phyloP scores from a whole-genome alignment of 306 rosid genomes.

The Hippophae tibetana region DNA sequence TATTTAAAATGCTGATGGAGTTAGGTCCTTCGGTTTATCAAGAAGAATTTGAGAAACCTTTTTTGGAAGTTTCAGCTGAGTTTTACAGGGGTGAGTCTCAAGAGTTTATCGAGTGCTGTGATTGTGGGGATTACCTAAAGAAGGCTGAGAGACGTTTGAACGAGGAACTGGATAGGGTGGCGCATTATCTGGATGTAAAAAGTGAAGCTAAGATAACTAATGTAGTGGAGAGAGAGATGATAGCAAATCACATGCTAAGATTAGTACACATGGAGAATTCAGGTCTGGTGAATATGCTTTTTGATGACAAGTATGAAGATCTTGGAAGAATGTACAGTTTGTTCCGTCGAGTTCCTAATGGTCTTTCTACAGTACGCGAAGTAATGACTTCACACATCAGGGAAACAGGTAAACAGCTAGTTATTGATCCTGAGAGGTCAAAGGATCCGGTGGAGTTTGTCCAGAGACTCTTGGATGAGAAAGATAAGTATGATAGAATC shows the following conservation, averaged over 20 bases:
- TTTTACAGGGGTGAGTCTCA: slow-evolving; percentile 68
- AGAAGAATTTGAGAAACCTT: slow-evolving; percentile 61
- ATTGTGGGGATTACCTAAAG: slow-evolving; percentile 75
- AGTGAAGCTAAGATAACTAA: slow-evolving; percentile 59
- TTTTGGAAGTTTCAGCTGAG: slow-evolving; percentile 62
- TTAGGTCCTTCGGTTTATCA: slow-evolving; percentile 64
- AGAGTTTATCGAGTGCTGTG: slow-evolving; percentile 59
- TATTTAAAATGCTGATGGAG: slow-evolving; percentile 70
- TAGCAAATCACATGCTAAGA: slow-evolving; percentile 68
- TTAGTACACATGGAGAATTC: slow-evolving; percentile 75
- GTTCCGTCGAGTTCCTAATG: slow-evolving; percentile 54
- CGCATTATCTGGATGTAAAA: slow-evolving; percentile 69
- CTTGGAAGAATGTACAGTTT: slow-evolving; percentile 66
- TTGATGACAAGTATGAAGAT: slow-evolving; percentile 69
- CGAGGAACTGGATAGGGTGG: slow-evolving; percentile 86
- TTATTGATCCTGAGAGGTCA: slow-evolving; percentile 71
- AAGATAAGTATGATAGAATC: slow-evolving; percentile 69
- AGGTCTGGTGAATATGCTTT: slow-evolving; percentile 72
- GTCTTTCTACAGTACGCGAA: slow-evolving; percentile 52
- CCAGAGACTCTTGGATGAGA: slow-evolving; percentile 67
- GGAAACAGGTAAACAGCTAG: slow-evolving; percentile 67
- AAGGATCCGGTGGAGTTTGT: slow-evolving; percentile 82
- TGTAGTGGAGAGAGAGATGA: slow-evolving; percentile 78
- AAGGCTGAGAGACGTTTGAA: slow-evolving; percentile 65
- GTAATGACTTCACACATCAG: slow-evolving; percentile 73